Base-by-base conservation (phyloP, 306 rosid species). In the Lagenaria siceraria region DNA sequence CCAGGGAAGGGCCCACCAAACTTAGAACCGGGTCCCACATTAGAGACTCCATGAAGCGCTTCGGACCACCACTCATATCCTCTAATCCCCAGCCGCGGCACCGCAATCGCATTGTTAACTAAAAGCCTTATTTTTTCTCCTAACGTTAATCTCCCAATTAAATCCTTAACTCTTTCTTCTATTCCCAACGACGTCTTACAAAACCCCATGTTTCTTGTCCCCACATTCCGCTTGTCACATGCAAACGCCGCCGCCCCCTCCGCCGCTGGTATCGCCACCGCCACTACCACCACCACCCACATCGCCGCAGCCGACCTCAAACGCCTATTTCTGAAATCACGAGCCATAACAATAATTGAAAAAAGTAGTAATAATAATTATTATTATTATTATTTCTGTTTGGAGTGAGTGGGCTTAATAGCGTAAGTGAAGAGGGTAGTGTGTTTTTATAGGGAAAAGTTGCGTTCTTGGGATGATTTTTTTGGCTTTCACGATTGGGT, bases 1-100 rank as follows among this genome's bases (percentile, higher is more conserved):
- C 84, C 92, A 1, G 87, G 92, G 69, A 85, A 90, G 79, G 93
- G 55, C 75, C 96, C 97, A 27, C 93, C 93, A 14, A 95, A 95
- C 88, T 80, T 92, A 18, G 95, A 84, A 0, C 97, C 99, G 4
- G 99, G 99, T 2, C 99, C 99, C 60, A 86, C 91, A 65, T 95
- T 82, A n/a, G 99, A 95, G 3, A 95, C 99, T 0, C 99, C 99
- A 12, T 88, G 92, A 76, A 88, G 92, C 1, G 92, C 92, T 82
- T 88, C 92, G 5, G 92, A 88, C 92, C 92, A 95, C 99, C 99
- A 95, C 77, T 95, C 97, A 25, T 95, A 95, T 0, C 96, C 90
- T 42, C 86, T 82, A 42, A 95, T 90, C 0, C 99, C 99, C 1
- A 95, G 87, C 83, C 99, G 63, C 0, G 93, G 97, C 64, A 95